Evolutionary conservation across 208 protist species (phyloP).

Genomic region (Angomonas deanei): DNA sequence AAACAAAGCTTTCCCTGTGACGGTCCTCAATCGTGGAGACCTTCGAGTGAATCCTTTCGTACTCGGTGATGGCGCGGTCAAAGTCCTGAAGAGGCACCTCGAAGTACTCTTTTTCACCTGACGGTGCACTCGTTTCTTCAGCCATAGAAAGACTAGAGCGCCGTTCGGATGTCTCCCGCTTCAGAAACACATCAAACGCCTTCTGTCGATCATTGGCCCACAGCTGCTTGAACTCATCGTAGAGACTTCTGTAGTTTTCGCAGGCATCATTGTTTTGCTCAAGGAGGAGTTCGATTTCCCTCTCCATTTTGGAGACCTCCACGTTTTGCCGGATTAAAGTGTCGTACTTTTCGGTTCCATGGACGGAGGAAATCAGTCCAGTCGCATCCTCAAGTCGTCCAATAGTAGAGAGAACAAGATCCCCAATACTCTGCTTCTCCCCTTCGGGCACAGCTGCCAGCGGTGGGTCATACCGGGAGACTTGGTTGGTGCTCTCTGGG

Average conservation of each 20-base stretch:
- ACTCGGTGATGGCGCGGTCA: conserved; percentile 92
- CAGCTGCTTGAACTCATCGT: conserved; percentile 89
- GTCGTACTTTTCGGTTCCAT: conserved; percentile 6
- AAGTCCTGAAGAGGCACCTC: conserved; percentile 89
- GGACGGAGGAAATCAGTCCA: conserved; percentile 55
- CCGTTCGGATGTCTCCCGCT: conserved; percentile 30
- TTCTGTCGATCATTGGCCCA: conserved; percentile 90
- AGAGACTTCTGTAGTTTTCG: conserved; percentile 74
- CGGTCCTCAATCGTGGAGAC: conserved; percentile 84
- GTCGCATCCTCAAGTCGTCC: conserved; percentile 50
- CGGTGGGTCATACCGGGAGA: conserved; percentile 76
- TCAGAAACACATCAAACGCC: conserved; percentile 84
- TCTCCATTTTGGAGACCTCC: conserved; percentile 48
- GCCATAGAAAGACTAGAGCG: conserved; percentile 15
- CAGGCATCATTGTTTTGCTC: conserved; percentile 72
- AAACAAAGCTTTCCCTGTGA: conserved; percentile 88
- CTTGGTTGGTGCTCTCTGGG: conserved; percentile 23
- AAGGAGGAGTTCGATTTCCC: conserved; percentile 67
- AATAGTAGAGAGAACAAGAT: conserved; percentile 60
- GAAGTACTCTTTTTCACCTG: conserved; percentile 73
- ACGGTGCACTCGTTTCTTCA: conserved; percentile 13
- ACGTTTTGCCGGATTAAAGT: conserved; percentile 51
- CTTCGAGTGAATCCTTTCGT: conserved; percentile 77
- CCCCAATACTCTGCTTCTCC: conserved; percentile 39
- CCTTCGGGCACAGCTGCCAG: conserved; percentile 10